Conservation (phyloP, 164 flowering plant genomes). For the Magnolia changhungtana region DNA sequence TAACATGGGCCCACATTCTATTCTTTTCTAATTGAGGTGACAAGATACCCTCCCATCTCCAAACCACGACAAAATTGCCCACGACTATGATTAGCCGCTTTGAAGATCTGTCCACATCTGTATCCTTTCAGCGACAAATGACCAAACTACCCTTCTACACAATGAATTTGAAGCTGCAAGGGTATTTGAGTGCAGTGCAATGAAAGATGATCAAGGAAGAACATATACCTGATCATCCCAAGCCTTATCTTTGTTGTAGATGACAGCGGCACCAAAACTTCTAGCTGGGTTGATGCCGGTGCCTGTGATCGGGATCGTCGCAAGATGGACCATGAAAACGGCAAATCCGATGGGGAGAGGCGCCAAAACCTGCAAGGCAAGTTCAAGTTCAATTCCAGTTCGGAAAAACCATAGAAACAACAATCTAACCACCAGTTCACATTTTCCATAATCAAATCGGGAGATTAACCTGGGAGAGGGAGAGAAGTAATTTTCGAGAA, state of each 20-base stretch:
- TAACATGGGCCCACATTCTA: too few species aligned
- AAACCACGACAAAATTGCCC: too few species aligned
- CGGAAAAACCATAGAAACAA: not conserved
- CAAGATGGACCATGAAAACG: slow-evolving; percentile 91
- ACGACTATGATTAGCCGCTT: too few species aligned
- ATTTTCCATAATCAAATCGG: not conserved
- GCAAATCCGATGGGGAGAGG: slow-evolving; percentile 96
- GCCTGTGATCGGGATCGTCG: slow-evolving; percentile 86
- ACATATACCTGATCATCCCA: slow-evolving; percentile 65
- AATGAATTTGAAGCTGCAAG: not conserved
- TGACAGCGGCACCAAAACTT: slow-evolving; percentile 93
- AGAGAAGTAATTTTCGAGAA: too few species aligned
- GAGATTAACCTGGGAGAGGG: too few species aligned
- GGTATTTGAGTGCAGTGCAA: not conserved
- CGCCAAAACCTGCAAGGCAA: slow-evolving; percentile 64
- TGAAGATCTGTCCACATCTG: too few species aligned
- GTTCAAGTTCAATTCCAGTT: not conserved
- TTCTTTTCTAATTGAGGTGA: not conserved
- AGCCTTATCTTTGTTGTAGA: slow-evolving; percentile 64
- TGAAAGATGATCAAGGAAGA: not conserved
- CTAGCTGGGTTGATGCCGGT: slow-evolving; percentile 95
- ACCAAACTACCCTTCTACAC: not conserved
- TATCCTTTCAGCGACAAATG: not conserved
- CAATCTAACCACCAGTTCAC: not conserved
- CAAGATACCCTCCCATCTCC: too few species aligned